Evolutionary conservation across 2,329 filamentous ascomycete species (phyloP).

Genomic region (Diplodia intermedia): DNA sequence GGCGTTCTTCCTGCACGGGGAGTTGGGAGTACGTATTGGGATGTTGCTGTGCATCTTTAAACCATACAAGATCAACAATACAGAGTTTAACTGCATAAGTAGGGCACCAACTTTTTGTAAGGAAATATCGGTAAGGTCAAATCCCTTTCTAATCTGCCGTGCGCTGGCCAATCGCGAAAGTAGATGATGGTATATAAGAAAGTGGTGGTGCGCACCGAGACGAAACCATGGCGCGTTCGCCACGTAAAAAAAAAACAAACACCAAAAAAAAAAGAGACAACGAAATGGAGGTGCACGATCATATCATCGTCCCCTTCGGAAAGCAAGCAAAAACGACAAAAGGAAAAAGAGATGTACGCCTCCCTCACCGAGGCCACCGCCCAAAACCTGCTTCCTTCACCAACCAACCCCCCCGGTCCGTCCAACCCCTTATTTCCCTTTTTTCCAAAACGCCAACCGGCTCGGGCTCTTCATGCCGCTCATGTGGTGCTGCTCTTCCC

Average conservation of each 20-base stretch:
- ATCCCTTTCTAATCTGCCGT: background rate
- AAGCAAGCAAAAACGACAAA: background rate
- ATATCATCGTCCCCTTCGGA: background rate
- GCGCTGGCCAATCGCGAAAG: background rate
- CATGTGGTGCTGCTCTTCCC: background rate
- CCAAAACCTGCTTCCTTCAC: background rate
- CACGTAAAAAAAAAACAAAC: background rate
- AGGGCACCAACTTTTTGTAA: background rate
- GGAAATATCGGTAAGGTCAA: background rate
- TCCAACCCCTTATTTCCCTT: background rate
- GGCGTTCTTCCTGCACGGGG: too few relatives aligned
- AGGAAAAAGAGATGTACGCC: background rate
- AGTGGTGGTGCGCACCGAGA: background rate
- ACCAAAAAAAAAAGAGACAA: background rate
- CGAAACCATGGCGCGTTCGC: background rate
- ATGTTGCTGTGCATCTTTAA: too few relatives aligned
- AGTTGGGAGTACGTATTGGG: too few relatives aligned
- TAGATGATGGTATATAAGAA: background rate
- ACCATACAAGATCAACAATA: too few relatives aligned
- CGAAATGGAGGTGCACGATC: background rate
- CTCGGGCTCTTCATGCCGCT: constrained; percentile 5
- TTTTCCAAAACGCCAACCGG: constrained; percentile 28
- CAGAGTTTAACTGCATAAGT: too few relatives aligned
- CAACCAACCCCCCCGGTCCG: too few relatives aligned
- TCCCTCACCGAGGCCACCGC: background rate